A percentile compares a stretch with the other conserved stretches of the same genome.
Conservation (phyloP, 192 early-diverging fungal genomes). For the Linnemannia schmuckeri region DNA sequence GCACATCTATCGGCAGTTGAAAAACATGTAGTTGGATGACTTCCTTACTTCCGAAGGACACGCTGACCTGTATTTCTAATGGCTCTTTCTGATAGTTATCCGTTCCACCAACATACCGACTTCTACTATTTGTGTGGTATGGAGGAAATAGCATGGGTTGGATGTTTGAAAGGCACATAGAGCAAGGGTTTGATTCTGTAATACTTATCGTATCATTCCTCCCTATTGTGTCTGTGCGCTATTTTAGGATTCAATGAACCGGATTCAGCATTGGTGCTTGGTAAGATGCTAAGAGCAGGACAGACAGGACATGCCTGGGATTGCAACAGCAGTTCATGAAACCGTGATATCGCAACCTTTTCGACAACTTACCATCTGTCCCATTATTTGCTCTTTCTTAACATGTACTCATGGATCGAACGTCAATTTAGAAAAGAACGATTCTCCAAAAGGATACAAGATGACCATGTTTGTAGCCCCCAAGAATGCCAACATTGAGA, state of each 20-base stretch:
- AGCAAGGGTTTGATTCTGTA: neutral
- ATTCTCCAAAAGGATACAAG: slow-evolving; percentile 75
- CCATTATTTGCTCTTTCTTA: too few relatives aligned
- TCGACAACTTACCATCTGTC: neutral
- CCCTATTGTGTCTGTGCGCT: neutral
- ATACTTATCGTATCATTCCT: neutral
- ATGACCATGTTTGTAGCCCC: slow-evolving; percentile 92
- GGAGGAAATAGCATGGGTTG: neutral
- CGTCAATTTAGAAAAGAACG: slow-evolving; percentile 58
- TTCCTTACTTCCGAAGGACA: neutral
- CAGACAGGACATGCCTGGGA: neutral
- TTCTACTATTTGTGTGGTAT: slow-evolving; percentile 83
- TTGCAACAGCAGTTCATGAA: too few relatives aligned
- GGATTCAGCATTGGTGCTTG: slow-evolving; percentile 79
- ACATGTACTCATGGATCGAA: neutral
- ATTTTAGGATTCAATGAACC: slow-evolving; percentile 91
- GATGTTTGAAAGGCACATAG: neutral
- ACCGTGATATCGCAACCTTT: neutral
- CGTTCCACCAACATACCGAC: slow-evolving; percentile 94
- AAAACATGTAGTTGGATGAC: neutral
- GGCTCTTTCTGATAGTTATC: slow-evolving; percentile 73
- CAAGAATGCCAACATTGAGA: slow-evolving; percentile 77
- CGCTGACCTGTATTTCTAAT: neutral
- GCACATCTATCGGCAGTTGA: too few relatives aligned
- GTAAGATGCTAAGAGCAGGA: slow-evolving; percentile 56